Conservation (phyloP, 2,329 filamentous ascomycete species). For the Monosporascus sp. region DNA sequence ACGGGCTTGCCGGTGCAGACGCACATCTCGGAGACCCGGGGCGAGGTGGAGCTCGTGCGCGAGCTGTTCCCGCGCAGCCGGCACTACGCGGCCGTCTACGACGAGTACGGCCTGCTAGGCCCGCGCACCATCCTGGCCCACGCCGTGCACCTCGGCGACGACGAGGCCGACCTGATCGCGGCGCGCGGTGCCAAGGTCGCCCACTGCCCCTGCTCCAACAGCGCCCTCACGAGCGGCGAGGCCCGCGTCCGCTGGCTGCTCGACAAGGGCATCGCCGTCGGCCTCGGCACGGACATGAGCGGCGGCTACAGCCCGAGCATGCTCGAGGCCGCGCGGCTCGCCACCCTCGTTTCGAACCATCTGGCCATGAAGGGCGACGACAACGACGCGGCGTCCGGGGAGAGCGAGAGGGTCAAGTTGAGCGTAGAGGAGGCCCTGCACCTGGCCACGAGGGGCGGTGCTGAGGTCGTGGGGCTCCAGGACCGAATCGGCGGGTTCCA, state of each 20-base stretch:
- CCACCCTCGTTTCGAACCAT: conserved; percentile 71
- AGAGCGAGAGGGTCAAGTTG: conserved; percentile 55
- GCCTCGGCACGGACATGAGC: conserved; percentile 85
- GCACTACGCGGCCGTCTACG: conserved; percentile 77
- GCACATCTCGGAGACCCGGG: conserved; percentile 79
- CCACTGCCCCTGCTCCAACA: conserved; percentile 88
- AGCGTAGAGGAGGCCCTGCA: conserved; percentile 83
- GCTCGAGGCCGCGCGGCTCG: conserved; percentile 77
- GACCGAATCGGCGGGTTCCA: conserved; percentile 75
- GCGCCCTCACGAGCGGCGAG: conserved; percentile 72
- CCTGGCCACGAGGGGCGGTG: conserved; percentile 83
- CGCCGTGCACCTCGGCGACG: conserved; percentile 67
- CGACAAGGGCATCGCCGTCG: conserved; percentile 70
- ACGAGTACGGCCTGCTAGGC: conserved; percentile 64
- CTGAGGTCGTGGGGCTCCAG: conserved; percentile 70
- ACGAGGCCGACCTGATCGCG: conserved; percentile 63
- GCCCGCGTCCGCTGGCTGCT: conserved; percentile 72
- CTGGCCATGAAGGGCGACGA: conserved; percentile 48
- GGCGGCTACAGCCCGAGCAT: conserved; percentile 82
- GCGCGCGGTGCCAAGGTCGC: conserved; percentile 60
- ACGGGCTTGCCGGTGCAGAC: conserved; percentile 73
- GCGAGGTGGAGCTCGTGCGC: conserved; percentile 68
- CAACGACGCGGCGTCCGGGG: conserved; percentile 3
- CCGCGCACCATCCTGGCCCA: conserved; percentile 78
- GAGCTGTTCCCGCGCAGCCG: conserved; percentile 60